Conservation (phyloP, 345 rosid species). For the Acer saccharum region DNA sequence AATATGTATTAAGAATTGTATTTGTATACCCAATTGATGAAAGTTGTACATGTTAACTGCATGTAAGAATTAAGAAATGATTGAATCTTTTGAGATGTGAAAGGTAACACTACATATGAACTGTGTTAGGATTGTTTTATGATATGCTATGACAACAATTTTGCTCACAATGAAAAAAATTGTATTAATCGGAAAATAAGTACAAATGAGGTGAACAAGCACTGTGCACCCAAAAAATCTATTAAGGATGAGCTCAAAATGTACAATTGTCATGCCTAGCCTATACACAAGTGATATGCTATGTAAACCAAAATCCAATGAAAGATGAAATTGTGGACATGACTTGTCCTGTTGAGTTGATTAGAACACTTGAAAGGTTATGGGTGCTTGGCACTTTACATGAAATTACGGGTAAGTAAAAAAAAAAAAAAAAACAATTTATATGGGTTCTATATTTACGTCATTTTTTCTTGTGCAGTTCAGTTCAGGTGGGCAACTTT, state of each 20-base stretch:
- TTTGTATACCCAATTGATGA: too few species aligned
- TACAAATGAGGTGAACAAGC: too few species aligned
- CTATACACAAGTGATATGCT: neutral
- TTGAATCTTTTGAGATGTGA: neutral
- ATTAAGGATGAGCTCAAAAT: too few species aligned
- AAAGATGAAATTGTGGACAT: neutral
- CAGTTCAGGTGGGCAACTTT: neutral
- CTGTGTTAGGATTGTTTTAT: neutral
- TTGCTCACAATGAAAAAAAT: too few species aligned
- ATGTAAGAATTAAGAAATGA: neutral
- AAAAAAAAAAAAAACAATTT: neutral
- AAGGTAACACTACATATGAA: neutral
- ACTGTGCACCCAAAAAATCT: too few species aligned
- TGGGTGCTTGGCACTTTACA: neutral
- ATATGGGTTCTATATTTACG: neutral
- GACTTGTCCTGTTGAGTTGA: neutral
- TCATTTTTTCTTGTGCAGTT: neutral
- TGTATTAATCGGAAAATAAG: too few species aligned
- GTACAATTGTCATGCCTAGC: neutral
- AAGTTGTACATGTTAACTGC: neutral
- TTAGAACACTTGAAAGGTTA: neutral
- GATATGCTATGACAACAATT: neutral
- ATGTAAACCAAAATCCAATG: neutral
- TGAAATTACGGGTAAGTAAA: neutral
- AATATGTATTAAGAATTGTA: too few species aligned